phyloP scores from a whole-genome alignment of 768 basidiomycete species.

The Galerina marginata region DNA sequence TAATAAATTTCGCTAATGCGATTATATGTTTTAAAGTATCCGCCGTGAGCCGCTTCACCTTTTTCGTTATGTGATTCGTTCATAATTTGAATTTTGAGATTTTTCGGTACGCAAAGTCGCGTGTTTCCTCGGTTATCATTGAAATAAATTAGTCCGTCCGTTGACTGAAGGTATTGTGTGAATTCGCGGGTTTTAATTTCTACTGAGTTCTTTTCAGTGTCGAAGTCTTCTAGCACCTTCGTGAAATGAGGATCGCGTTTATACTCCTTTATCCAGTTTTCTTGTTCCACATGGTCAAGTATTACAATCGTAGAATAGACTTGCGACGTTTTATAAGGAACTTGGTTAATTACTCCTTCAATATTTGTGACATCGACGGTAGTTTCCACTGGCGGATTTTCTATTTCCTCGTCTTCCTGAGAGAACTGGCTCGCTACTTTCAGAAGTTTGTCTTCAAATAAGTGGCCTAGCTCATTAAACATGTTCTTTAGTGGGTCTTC shows the following conservation, averaged over 20 bases:
- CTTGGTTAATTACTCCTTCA: background rate
- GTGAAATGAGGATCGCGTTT: background rate
- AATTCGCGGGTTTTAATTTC: background rate
- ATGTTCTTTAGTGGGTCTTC: constrained; percentile 29
- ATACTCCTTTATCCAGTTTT: too few species aligned
- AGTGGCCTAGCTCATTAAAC: constrained; percentile 28
- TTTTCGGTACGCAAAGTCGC: constrained; percentile 33
- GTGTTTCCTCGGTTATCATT: constrained; percentile 25
- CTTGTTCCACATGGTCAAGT: too few species aligned
- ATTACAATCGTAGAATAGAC: too few species aligned
- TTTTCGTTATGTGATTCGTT: constrained; percentile 27
- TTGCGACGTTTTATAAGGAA: too few species aligned
- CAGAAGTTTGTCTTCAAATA: constrained; percentile 32
- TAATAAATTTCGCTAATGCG: too few species aligned
- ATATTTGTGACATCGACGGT: background rate
- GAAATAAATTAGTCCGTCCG: constrained; percentile 27
- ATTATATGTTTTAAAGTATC: too few species aligned
- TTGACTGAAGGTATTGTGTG: background rate
- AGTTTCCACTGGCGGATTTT: background rate
- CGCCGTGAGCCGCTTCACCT: background rate
- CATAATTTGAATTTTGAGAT: constrained; percentile 21
- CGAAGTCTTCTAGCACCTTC: background rate
- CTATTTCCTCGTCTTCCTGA: too few species aligned
- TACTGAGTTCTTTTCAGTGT: background rate
- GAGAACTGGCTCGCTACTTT: constrained; percentile 15